Evolutionary conservation across 331 rosid genomes (phyloP), one percentile per base, ranked within the genome.

Genomic region (Arachis monticola): DNA sequence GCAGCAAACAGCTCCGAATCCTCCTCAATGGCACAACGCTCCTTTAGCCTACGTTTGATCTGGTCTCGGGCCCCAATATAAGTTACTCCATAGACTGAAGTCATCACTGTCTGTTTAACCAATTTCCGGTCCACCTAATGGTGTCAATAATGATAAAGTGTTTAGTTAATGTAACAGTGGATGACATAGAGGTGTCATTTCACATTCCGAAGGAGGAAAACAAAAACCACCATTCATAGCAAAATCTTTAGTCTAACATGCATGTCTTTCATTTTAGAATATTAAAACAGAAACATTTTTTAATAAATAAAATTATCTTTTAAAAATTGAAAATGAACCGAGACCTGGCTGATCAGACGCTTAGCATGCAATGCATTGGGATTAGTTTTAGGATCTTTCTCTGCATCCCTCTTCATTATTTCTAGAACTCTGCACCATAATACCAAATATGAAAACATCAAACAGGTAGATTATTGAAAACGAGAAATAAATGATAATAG

Each of bases 71-170:
- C 99, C 76, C 99, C 99, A 50, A 88, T 32, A 64, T 86, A 90
- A 13, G 99, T 94, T 73, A 95, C 99, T 66, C 99, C 99, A 80
- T 95, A 95, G 1, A 95, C 99, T 40, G 99, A 95, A 35, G 99
- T 95, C 99, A 92, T 95, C 80, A 95, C 97, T 31, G 99, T 95
- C 81, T 95, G 99, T 85, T 95, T 95, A 78, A 95, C 99, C 86
- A 95, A 84, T 76, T 95, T 95, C 31, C 99, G 96, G 69, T 95
- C 97, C 72, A 95, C 97, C 99, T 95, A 82, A 64, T 32, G 63
- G 67, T 67, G 48, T 68, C 77, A 77, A 53, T 50, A 50, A 70
- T 79, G 63, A 73, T 6, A 13, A 51, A 50, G 55, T 48, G 8
- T 60, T 80, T 59, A 84, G 77, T 65, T 45, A 44, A 74, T 70